These are phyloP conservation scores for Pythium dissimile DNA, from an alignment of 352 stramenopile species.

Conservation along the genomic window DNA sequence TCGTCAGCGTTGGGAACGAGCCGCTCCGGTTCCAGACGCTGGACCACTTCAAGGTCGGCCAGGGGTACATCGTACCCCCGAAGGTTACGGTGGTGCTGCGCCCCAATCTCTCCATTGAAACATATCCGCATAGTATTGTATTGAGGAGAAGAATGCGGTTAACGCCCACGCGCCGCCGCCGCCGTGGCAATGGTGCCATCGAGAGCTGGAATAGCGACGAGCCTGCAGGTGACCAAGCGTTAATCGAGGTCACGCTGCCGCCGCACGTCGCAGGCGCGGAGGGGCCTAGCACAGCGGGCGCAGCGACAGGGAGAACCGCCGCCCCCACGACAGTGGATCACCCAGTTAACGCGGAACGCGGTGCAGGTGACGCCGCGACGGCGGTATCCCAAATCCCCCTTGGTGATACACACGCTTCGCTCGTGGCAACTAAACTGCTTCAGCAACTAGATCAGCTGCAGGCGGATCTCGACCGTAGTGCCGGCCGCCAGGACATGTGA, in stretches of 20 bases:
- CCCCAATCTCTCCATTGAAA: too few relatives aligned
- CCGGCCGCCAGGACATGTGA: not conserved
- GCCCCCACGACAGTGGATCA: not conserved
- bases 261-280: not conserved
- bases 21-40: slow-evolving; percentile 25
- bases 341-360: not conserved
- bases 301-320: not conserved
- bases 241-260: not conserved
- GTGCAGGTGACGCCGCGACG: not conserved
- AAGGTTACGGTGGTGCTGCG: not conserved
- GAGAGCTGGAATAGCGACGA: slow-evolving; percentile 11
- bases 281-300: not conserved
- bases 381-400: too few relatives aligned
- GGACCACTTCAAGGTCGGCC: slow-evolving; percentile 12
- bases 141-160: not conserved
- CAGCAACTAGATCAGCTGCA: slow-evolving; percentile 17
- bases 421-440: slow-evolving; percentile 12
- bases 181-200: slow-evolving; percentile 6
- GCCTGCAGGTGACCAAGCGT: not conserved
- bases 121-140: too few relatives aligned
- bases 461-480: slow-evolving; percentile 2
- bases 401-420: too few relatives aligned
- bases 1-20: slow-evolving; percentile 68
- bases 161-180: slow-evolving; percentile 20
- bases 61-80: slow-evolving; percentile 10